Evolutionary conservation across 1,284 basidiomycete species (phyloP).

Genomic region (Austropuccinia psidii): DNA sequence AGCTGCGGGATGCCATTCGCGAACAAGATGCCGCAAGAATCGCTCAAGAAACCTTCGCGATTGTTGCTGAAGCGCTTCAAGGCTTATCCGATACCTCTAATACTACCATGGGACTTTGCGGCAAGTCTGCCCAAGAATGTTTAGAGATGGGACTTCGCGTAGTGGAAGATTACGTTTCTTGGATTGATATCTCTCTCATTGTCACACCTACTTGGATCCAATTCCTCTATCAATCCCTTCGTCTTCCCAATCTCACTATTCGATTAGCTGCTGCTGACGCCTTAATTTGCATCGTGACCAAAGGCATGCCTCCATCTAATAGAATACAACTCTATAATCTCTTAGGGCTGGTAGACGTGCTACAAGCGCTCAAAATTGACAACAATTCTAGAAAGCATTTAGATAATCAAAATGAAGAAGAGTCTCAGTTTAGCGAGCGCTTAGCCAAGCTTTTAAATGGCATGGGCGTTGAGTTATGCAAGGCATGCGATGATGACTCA

Average conservation of each 20-base stretch:
- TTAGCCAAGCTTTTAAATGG: conserved; percentile 77
- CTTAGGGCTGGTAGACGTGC: conserved; percentile 69
- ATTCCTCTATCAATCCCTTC: conserved; percentile 74
- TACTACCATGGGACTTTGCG: conserved; percentile 34
- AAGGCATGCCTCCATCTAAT: conserved; percentile 86
- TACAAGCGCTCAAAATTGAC: conserved; percentile 66
- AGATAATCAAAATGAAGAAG: conserved; percentile 49
- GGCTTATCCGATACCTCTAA: conserved; percentile 36
- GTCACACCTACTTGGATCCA: conserved; percentile 83
- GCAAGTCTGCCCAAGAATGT: conserved; percentile 58
- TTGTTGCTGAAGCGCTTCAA: conserved; percentile 62
- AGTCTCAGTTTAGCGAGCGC: conserved; percentile 79
- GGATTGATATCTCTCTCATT: conserved; percentile 95
- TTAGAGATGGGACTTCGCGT: conserved; percentile 83
- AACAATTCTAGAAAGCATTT: conserved; percentile 60
- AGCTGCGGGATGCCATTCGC: conserved; percentile 79
- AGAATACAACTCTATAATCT: conserved; percentile 86
- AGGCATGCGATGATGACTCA: conserved; percentile 60
- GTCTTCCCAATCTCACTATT: conserved; percentile 57
- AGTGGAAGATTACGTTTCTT: conserved; percentile 88
- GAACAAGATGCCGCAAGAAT: conserved; percentile 72
- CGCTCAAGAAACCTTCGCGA: conserved; percentile 75
- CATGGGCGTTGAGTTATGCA: conserved; percentile 73
- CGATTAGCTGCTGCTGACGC: conserved; percentile 75
- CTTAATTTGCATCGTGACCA: conserved; percentile 71